phyloP scores from a whole-genome alignment of 257 asterid species.

The Lycium ferocissimum region DNA sequence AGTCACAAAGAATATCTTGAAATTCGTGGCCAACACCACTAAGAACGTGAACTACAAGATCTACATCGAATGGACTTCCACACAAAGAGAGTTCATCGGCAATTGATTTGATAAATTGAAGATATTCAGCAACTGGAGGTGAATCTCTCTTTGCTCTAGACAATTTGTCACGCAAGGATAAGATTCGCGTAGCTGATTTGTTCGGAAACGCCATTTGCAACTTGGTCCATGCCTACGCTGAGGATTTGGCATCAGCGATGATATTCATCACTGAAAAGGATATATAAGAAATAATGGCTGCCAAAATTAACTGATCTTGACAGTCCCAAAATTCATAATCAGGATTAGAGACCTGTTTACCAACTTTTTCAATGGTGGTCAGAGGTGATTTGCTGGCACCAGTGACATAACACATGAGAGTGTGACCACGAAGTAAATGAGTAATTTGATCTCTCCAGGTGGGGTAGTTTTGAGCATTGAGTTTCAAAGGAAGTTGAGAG shows the following conservation, averaged over 20 bases:
- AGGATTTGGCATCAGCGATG: not conserved
- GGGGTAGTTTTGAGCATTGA: not conserved
- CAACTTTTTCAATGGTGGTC: not conserved
- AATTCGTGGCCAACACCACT: not conserved
- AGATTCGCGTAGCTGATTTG: not conserved
- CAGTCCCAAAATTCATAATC: not conserved
- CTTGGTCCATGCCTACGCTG: not conserved
- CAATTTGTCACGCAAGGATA: not conserved
- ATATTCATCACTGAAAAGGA: not conserved
- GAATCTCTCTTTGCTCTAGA: not conserved
- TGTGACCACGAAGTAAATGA: not conserved
- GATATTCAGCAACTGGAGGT: not conserved
- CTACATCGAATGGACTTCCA: not conserved
- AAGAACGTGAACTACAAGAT: not conserved
- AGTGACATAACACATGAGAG: not conserved
- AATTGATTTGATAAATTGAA: not conserved
- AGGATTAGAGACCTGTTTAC: not conserved
- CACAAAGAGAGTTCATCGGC: not conserved
- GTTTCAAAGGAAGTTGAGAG: not conserved
- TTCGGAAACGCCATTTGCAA: not conserved
- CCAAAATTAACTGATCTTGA: not conserved
- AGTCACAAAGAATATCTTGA: not conserved
- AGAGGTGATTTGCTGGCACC: not conserved
- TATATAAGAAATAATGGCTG: not conserved
- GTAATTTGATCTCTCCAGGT: not conserved